Evolutionary conservation across 176 grass and related monocot species (phyloP).

Genomic region (Oryza nivara): DNA sequence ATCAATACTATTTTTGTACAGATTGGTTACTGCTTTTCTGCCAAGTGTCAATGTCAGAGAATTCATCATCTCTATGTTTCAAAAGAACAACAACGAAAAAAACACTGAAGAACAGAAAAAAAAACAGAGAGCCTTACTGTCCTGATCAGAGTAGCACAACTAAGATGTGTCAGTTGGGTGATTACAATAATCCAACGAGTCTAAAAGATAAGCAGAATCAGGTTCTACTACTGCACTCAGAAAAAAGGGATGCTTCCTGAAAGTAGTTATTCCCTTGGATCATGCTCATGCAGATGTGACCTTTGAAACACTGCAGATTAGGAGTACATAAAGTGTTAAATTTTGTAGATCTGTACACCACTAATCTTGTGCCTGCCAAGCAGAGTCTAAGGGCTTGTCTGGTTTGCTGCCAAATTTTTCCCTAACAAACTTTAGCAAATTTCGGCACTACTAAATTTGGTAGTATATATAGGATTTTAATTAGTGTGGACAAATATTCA

Average conservation of each 20-base stretch:
- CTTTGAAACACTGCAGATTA: background rate
- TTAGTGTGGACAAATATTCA: too few species aligned
- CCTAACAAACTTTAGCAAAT: too few species aligned
- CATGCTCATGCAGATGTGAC: background rate
- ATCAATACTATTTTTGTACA: background rate
- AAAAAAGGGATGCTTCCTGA: slow-evolving; percentile 1
- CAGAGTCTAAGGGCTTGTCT: background rate
- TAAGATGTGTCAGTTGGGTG: background rate
- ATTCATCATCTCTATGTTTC: background rate
- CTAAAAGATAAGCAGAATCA: background rate
- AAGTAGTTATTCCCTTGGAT: background rate
- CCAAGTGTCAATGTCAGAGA: background rate
- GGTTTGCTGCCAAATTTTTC: too few species aligned
- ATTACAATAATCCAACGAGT: background rate
- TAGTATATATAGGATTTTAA: too few species aligned
- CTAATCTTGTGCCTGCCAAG: background rate
- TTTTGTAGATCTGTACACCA: too few species aligned
- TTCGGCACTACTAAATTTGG: too few species aligned
- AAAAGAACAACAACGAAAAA: background rate
- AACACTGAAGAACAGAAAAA: background rate
- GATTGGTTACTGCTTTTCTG: background rate
- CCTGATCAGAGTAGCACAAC: background rate
- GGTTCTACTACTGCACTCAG: background rate
- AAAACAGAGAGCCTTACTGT: background rate
- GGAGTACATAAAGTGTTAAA: too few species aligned